phyloP scores from a whole-genome alignment of 257 asterid genomes.

The Penstemon eatonii region DNA sequence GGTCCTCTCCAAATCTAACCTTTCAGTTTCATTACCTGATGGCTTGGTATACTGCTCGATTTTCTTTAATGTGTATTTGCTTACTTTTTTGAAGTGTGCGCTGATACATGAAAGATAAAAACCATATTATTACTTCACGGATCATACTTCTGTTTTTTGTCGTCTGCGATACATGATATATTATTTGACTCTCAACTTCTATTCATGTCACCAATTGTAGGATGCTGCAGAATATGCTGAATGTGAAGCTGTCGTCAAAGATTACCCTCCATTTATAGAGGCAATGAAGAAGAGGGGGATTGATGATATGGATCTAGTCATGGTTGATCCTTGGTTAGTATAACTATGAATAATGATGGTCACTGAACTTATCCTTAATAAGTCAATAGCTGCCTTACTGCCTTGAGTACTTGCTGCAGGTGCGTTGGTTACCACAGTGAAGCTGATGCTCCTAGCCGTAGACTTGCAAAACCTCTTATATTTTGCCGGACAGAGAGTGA shows the following conservation, averaged over 20 bases:
- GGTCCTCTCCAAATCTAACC: not conserved
- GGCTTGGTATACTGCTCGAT: constrained; percentile 8
- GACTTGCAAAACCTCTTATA: constrained; percentile 96
- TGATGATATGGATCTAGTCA: constrained; percentile 97
- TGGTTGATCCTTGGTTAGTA: constrained; percentile 98
- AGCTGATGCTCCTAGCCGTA: constrained; percentile 89
- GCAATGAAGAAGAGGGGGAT: constrained; percentile 99
- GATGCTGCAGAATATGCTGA: constrained; percentile 98
- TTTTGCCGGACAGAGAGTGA: constrained; percentile 95
- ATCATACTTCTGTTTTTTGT: constrained; percentile 8
- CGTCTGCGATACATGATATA: constrained; percentile 14
- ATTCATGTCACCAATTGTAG: constrained; percentile 37
- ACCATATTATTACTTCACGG: constrained; percentile 3
- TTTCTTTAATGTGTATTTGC: not conserved
- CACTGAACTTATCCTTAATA: constrained; percentile 15
- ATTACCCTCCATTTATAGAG: constrained; percentile 82
- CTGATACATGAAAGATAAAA: not conserved
- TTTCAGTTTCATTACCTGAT: constrained; percentile 6
- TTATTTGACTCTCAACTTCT: constrained; percentile 11
- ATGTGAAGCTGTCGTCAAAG: constrained; percentile 93
- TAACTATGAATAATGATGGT: constrained; percentile 13
- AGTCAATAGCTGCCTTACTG: constrained; percentile 20
- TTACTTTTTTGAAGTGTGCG: not conserved
- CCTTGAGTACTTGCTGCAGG: constrained; percentile 50
- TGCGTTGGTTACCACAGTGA: constrained; percentile 91